A percentile compares a stretch with the other conserved stretches of the same genome.
These are phyloP conservation scores for Smallanthus sonchifolius DNA, from an alignment of 129 eudicot species.

Conservation along the genomic window DNA sequence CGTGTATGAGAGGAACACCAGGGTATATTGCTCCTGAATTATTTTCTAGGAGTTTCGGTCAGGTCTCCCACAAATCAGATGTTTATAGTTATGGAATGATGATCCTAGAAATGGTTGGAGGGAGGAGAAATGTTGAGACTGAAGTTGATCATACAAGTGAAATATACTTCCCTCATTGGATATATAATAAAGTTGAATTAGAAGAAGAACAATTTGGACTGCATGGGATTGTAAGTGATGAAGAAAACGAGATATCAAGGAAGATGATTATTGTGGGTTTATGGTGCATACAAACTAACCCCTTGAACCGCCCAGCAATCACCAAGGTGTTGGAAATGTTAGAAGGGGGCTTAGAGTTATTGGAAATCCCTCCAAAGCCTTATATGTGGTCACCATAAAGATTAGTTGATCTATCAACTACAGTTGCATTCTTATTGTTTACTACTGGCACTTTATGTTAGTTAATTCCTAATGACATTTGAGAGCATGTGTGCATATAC, in stretches of 20 bases:
- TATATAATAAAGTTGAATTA: conserved; percentile 18
- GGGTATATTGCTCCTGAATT: conserved; percentile 54
- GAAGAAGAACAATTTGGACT: conserved; percentile 21
- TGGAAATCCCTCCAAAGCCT: conserved; percentile 45
- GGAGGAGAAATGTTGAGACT: conserved; percentile 18
- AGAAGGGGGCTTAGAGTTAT: conserved; percentile 29
- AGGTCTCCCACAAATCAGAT: conserved; percentile 39
- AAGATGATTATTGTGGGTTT: conserved; percentile 46
- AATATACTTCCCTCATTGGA: conserved; percentile 31
- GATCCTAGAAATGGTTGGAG: not conserved
- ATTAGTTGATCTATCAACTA: not conserved
- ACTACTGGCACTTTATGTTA: no score
- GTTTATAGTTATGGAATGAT: no score
- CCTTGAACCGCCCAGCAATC: conserved; percentile 40
- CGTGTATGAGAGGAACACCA: conserved; percentile 36
- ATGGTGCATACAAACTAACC: conserved; percentile 53
- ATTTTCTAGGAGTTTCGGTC: conserved; percentile 31
- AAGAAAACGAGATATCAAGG: conserved; percentile 24
- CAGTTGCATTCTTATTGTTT: not conserved
- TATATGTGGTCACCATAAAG: conserved; percentile 26
- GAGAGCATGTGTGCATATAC: no score
- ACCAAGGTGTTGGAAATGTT: conserved; percentile 45
- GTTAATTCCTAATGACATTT: no score
- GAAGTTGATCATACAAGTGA: conserved; percentile 32
- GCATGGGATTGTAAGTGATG: conserved; percentile 1